Evolutionary conservation across 2,329 filamentous ascomycete species (phyloP).

Genomic region (Orbilia ellipsospora): DNA sequence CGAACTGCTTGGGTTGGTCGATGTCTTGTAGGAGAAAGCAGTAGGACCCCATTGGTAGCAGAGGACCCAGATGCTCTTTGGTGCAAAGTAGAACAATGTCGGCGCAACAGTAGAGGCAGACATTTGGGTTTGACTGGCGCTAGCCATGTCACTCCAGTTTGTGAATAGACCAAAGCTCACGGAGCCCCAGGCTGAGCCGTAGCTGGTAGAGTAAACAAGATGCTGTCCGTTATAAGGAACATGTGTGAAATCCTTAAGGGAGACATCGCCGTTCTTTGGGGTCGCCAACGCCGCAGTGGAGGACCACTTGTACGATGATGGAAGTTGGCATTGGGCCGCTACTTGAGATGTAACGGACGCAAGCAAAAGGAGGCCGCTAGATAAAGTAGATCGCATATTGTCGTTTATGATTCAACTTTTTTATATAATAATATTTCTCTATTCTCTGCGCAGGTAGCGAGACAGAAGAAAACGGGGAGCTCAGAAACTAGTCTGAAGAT

Average conservation of each 20-base stretch:
- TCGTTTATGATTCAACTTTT: no score
- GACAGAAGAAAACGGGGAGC: no score
- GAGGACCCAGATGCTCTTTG: conserved; percentile 73
- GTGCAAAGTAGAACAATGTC: conserved; percentile 72
- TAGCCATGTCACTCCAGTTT: conserved; percentile 68
- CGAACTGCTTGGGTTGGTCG: conserved; percentile 69
- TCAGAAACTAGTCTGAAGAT: no score
- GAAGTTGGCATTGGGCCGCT: conserved; percentile 8
- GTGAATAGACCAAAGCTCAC: conserved; percentile 70
- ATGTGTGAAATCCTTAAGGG: conserved; percentile 73
- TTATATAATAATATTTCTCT: no score
- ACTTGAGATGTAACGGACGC: conserved; percentile 24
- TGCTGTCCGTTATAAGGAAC: conserved; percentile 70
- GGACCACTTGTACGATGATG: conserved; percentile 69
- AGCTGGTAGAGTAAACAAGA: conserved; percentile 71
- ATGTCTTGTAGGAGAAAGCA: conserved; percentile 72
- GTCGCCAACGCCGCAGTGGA: conserved; percentile 67
- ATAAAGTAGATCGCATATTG: neutral
- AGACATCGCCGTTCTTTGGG: conserved; percentile 68
- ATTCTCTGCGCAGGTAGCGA: no score
- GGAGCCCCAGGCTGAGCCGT: conserved; percentile 68
- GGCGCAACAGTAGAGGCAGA: conserved; percentile 67
- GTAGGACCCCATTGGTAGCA: conserved; percentile 74
- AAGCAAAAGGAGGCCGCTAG: conserved; percentile 23
- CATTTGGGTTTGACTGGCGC: conserved; percentile 69